Conservation (phyloP, 805 yeast species). For the Dipodascopsis uninucleata region DNA sequence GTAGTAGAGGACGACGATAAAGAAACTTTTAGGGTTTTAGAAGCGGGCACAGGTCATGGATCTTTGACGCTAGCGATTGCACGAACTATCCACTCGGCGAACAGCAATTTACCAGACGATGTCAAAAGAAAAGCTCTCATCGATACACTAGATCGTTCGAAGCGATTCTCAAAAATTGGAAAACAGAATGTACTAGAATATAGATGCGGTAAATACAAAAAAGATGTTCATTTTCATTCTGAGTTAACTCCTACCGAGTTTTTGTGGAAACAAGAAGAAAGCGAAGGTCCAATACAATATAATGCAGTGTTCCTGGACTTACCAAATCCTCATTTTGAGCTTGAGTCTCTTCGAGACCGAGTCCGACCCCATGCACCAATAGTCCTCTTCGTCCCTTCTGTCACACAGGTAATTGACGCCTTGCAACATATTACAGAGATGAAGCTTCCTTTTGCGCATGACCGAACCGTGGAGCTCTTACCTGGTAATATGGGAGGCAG, state of each 20-base stretch:
- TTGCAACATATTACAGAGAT: conserved; percentile 36
- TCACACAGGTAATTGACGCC: conserved; percentile 47
- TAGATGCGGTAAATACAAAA: conserved; percentile 42
- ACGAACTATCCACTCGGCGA: conserved; percentile 44
- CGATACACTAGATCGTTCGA: conserved; percentile 45
- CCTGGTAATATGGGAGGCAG: conserved; percentile 54
- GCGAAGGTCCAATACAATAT: conserved; percentile 36
- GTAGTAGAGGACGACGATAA: conserved; percentile 37
- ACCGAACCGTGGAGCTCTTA: conserved; percentile 42
- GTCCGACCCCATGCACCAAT: conserved; percentile 45
- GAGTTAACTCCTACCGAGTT: conserved; percentile 32
- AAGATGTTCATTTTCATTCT: conserved; percentile 47
- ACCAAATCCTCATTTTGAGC: conserved; percentile 43
- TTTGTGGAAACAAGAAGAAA: conserved; percentile 24
- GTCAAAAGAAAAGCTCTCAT: conserved; percentile 44
- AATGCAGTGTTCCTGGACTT: conserved; percentile 48
- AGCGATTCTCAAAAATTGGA: conserved; percentile 44
- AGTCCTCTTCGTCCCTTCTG: conserved; percentile 47
- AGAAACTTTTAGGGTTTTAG: conserved; percentile 43
- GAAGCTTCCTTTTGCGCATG: conserved; percentile 39
- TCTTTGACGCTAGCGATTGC: conserved; percentile 47
- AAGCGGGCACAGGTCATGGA: conserved; percentile 58
- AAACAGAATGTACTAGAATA: conserved; percentile 41
- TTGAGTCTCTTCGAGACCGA: conserved; percentile 36
- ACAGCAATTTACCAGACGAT: conserved; percentile 33